Conservation (phyloP, 2,329 filamentous ascomycete species). For the Fusarium stilboides region DNA sequence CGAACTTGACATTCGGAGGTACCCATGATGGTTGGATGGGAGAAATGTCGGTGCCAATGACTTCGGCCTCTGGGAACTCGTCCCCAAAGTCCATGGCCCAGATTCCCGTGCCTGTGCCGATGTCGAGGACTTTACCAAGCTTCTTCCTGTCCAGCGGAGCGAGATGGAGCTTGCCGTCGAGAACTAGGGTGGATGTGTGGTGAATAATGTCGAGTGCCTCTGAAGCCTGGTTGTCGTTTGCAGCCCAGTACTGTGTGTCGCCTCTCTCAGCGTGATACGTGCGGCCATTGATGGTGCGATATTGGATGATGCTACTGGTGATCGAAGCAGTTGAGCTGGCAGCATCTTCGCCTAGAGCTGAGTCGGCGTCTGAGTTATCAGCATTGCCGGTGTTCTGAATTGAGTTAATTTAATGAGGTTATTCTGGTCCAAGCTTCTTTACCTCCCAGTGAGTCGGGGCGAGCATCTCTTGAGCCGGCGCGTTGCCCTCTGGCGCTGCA, state of each 20-base stretch:
- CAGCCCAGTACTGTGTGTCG: constrained; percentile 42
- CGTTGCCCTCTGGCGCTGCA: not conserved
- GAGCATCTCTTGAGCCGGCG: constrained; percentile 12
- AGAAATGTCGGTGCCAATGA: constrained; percentile 68
- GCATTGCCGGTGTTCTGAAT: constrained; percentile 16
- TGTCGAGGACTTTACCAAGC: constrained; percentile 28
- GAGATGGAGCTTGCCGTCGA: constrained; percentile 35
- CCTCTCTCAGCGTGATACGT: constrained; percentile 42
- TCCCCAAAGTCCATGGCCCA: constrained; percentile 67
- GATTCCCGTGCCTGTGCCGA: constrained; percentile 49
- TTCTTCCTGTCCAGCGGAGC: constrained; percentile 19
- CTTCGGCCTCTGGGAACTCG: constrained; percentile 62
- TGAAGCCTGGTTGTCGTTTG: constrained; percentile 38
- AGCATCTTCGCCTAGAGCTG: constrained; percentile 26
- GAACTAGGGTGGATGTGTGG: constrained; percentile 30
- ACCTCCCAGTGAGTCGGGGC: constrained; percentile 43
- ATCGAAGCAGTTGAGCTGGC: constrained; percentile 36
- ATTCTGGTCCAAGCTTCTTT: not conserved
- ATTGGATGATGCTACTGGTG: constrained; percentile 42
- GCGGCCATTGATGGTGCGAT: constrained; percentile 41
- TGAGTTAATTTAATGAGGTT: not conserved
- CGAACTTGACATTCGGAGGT: constrained; percentile 60
- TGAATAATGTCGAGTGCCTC: constrained; percentile 41
- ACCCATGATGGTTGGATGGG: constrained; percentile 71
- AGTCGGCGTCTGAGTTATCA: constrained; percentile 24